Evolutionary conservation across 352 stramenopile genomes (phyloP), one percentile per base, ranked within the genome.

Genomic region (Aphanomyces invadans): DNA sequence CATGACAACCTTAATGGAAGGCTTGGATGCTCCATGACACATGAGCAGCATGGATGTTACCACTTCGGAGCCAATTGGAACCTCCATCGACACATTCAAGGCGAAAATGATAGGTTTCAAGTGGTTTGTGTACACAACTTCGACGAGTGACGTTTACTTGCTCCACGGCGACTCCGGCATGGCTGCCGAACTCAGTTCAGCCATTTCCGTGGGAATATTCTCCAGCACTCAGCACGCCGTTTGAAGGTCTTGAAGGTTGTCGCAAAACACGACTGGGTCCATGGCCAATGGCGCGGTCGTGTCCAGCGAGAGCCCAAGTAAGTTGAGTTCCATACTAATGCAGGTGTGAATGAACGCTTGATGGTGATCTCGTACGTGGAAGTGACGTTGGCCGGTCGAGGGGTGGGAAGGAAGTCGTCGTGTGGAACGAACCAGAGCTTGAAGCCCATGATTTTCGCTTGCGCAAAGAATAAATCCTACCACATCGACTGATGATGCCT

Each of bases 221-320:
- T n/a, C n/a, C n/a, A n/a, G n/a, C n/a, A 31, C 10, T 73, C 77
- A 86, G 68, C 77, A 86, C 21, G 75, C 77, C 1, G 75, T 86
- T 49, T 83, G 77, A 23, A 83, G 38, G 28, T 76, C 74, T 10
- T 46, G 53, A n/a, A 83, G 68, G 17, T 79, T 72, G 7, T 60
- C 71, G 29, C 75, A 65, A 38, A 87, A 87, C 11, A 46, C 38
- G 11, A 86, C 73, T 25, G 69, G 66, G 23, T 79, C 69, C 46
- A 70, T 73, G 71, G 74, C 81, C 52, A 76, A 76, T 17, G 71
- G 33, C 12, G 69, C 45, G 9, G 62, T 36, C 12, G 70, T 36
- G 68, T 86, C 76, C 17, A 84, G 75, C 19, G 60, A 75, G 54
- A 84, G 80, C 29, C 78, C 71, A 17, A 86, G 70, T 15, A 87